phyloP scores from a whole-genome alignment of 768 basidiomycete species.

The Tephrocybe sp. region DNA sequence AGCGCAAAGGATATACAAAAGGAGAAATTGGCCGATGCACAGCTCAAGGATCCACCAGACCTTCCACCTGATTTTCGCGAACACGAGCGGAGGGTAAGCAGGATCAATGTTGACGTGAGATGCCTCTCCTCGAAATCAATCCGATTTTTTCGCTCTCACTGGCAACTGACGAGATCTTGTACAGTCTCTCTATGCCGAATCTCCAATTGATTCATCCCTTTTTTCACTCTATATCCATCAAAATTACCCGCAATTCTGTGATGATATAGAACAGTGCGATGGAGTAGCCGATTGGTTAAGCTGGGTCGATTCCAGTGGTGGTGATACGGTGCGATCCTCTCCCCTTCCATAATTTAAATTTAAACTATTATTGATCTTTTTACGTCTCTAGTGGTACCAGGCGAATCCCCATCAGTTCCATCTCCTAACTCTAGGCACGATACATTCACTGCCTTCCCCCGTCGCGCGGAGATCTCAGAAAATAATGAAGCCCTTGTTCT shows the following conservation, averaged over 20 bases:
- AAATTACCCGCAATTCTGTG: slow-evolving; percentile 87
- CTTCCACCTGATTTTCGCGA: slow-evolving; percentile 60
- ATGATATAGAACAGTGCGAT: slow-evolving; percentile 71
- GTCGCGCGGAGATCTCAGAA: slow-evolving; percentile 80
- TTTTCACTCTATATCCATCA: slow-evolving; percentile 92
- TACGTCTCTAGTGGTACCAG: slow-evolving; percentile 53
- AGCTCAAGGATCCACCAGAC: slow-evolving; percentile 51
- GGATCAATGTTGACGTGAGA: slow-evolving; percentile 75
- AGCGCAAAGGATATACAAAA: slow-evolving; percentile 63
- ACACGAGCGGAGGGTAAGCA: slow-evolving; percentile 66
- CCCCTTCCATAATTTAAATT: neutral
- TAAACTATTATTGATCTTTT: neutral
- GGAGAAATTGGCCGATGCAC: slow-evolving; percentile 56
- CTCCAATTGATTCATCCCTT: slow-evolving; percentile 88
- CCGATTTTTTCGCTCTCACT: neutral
- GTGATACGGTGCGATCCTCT: slow-evolving; percentile 50
- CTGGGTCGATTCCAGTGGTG: slow-evolving; percentile 69
- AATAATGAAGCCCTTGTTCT: slow-evolving; percentile 85
- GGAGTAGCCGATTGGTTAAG: slow-evolving; percentile 75
- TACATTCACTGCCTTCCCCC: slow-evolving; percentile 88
- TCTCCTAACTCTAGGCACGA: slow-evolving; percentile 72
- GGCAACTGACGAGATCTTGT: neutral
- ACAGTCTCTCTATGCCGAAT: slow-evolving; percentile 64
- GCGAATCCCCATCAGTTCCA: slow-evolving; percentile 87
- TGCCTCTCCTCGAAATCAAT: neutral